Base-by-base conservation (phyloP, 352 stramenopile genomes). In the Chrysophaeum taylorii region DNA sequence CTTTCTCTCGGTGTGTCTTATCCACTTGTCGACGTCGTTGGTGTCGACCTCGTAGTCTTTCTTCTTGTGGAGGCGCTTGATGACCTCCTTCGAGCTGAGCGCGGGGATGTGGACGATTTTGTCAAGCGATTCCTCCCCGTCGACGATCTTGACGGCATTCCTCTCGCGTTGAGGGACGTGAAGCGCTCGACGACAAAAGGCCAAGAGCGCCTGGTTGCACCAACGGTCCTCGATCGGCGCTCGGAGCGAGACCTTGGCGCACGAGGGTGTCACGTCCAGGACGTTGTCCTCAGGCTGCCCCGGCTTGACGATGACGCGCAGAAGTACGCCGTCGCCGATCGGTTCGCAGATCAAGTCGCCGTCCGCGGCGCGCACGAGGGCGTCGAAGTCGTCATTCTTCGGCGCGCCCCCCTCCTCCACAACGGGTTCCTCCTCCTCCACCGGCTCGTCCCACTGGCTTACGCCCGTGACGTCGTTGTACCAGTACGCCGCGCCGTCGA, bases 381-480 rank as follows among this genome's bases (percentile, higher is more conserved):
- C 57, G 14, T 66, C 57, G 35, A 66, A 66, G 36, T 66, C 57
- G 36, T 66, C 57, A 36, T 45, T 66, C 35, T 42, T 48, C 31
- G 57, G 57, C 16, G 18, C 57, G 16, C 9, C 21, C 36, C 33
- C 31, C 45, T 12, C 23, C 31, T 73, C 43, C 50, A 31, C 64
- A 35, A 9, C 64, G 43, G 38, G 31, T 36, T 29, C 42, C 37
- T 36, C 21, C 42, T 71, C 25, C 15, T 63, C 53, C 14, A n/a
- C 43, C 29, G 73, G 73, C 43, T 67, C 54, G 31, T 79, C 75
- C 75, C 75, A 80, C 61, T 78, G 72, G 48, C 63, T 75, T 39
- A 74, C 70, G 31, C 68, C 74, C 29, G 73, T 80, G 23, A 61
- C 52, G 1, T 76, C 36, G 64, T 80, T 80, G 52, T 80, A 79